Evolutionary conservation across 2,329 filamentous ascomycete genomes (phyloP).

Genomic region (Curvularia lunata): DNA sequence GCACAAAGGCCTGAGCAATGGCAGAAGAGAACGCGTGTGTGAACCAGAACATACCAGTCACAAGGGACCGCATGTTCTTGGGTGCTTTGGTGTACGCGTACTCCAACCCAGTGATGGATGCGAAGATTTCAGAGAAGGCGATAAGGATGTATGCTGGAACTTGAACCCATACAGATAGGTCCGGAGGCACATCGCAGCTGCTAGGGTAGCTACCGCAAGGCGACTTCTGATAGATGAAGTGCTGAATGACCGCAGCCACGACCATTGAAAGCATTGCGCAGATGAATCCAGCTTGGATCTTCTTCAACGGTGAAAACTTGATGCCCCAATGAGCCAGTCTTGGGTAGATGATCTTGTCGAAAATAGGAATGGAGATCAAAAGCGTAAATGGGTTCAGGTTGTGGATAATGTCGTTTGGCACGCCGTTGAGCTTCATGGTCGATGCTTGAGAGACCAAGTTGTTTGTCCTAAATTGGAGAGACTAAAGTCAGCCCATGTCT

Average conservation of each 20-base stretch:
- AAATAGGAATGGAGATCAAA: constrained; percentile 72
- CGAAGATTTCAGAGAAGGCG: constrained; percentile 65
- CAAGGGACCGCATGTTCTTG: constrained; percentile 60
- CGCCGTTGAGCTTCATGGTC: constrained; percentile 61
- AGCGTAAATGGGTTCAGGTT: constrained; percentile 78
- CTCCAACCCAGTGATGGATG: constrained; percentile 70
- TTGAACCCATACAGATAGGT: constrained; percentile 61
- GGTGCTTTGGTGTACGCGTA: constrained; percentile 76
- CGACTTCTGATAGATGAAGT: constrained; percentile 60
- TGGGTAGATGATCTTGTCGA: constrained; percentile 71
- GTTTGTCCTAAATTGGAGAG: constrained; percentile 56
- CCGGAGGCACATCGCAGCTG: constrained; percentile 45
- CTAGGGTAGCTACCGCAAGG: constrained; percentile 48
- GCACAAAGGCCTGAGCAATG: constrained; percentile 30
- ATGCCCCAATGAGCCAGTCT: constrained; percentile 67
- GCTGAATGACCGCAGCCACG: constrained; percentile 62
- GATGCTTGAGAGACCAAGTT: constrained; percentile 62
- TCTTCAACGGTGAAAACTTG: constrained; percentile 74
- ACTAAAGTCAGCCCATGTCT: not conserved
- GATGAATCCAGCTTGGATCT: constrained; percentile 72
- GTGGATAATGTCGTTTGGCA: constrained; percentile 78
- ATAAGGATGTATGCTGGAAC: constrained; percentile 60
- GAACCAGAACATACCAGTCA: constrained; percentile 42
- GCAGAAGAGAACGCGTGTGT: constrained; percentile 40
- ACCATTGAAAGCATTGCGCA: constrained; percentile 68